These are phyloP conservation scores for Suillus subaureus DNA, from an alignment of 768 basidiomycete species.

Conservation along the genomic window DNA sequence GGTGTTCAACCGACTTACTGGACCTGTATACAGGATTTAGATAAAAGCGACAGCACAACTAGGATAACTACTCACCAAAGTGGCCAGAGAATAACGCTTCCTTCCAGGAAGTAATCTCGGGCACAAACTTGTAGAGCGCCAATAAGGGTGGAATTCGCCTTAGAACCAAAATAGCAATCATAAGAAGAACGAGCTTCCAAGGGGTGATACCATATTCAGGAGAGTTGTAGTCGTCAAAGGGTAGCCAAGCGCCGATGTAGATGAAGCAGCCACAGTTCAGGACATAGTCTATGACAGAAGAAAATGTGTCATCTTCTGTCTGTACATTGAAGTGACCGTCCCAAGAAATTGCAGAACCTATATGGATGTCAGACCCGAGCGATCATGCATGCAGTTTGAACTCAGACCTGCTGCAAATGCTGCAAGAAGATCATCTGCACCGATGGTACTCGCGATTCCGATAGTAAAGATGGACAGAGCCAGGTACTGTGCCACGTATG, in stretches of 20 bases:
- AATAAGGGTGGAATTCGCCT: conserved; percentile 83
- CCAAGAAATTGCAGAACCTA: conserved; percentile 90
- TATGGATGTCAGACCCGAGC: conserved; percentile 20
- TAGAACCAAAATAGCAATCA: conserved; percentile 67
- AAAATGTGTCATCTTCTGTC: conserved; percentile 84
- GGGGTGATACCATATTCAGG: conserved; percentile 63
- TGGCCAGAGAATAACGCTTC: conserved; percentile 93
- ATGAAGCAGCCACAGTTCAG: conserved; percentile 81
- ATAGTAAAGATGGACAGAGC: conserved; percentile 72
- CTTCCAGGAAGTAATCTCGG: conserved; percentile 81
- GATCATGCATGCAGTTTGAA: not conserved
- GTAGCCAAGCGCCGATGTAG: conserved; percentile 88
- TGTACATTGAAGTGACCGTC: conserved; percentile 82
- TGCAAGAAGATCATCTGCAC: conserved; percentile 87
- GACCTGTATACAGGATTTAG: conserved; percentile 39
- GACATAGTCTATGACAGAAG: conserved; percentile 88
- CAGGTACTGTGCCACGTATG: conserved; percentile 84
- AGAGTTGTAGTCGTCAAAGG: conserved; percentile 58
- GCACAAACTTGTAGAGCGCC: conserved; percentile 78
- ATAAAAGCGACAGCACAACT: not conserved
- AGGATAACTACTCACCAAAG: conserved; percentile 57
- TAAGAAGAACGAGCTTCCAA: conserved; percentile 71
- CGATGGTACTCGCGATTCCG: conserved; percentile 79
- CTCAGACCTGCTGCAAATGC: conserved; percentile 77
- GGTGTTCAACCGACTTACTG: conserved; percentile 40